phyloP scores from a whole-genome alignment of 148 eudicot genomes.

The Talinum fruticosum region DNA sequence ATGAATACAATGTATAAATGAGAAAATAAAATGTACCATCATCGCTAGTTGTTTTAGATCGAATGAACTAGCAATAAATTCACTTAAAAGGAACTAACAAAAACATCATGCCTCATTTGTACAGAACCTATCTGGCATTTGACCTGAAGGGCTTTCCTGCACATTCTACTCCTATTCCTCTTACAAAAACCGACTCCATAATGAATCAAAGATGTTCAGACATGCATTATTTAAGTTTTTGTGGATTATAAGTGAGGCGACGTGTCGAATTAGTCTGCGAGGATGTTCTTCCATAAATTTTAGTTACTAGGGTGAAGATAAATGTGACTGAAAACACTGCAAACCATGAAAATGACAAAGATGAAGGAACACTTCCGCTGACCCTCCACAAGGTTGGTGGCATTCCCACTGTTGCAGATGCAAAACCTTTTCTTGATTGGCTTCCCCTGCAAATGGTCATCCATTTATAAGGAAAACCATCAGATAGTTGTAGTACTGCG shows the following conservation, averaged over 20 bases:
- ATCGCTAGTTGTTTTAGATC: too few relatives aligned
- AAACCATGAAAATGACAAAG: conserved; percentile 21
- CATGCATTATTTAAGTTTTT: background rate
- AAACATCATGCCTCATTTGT: background rate
- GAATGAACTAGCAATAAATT: too few relatives aligned
- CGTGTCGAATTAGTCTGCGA: conserved; percentile 4
- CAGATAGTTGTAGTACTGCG: background rate
- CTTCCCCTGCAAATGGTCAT: conserved; percentile 20
- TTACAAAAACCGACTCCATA: background rate
- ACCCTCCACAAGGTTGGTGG: conserved; percentile 20
- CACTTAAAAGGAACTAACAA: background rate
- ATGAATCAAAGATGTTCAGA: background rate
- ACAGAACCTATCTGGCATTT: background rate
- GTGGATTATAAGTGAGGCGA: background rate
- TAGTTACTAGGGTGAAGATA: conserved; percentile 6
- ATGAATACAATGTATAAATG: too few relatives aligned
- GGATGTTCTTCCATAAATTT: conserved; percentile 3
- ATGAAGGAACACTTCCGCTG: conserved; percentile 3
- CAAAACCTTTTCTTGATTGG: conserved; percentile 32
- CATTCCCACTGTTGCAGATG: conserved; percentile 23
- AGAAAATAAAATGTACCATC: too few relatives aligned
- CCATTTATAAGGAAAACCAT: background rate
- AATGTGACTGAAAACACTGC: conserved; percentile 18
- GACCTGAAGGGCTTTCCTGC: background rate
- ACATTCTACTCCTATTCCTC: background rate